Percentiles rank a stretch among this genome's conserved stretches.
These are phyloP conservation scores for Pleurotus cornucopiae DNA, from an alignment of 768 basidiomycete species.

Conservation along the genomic window DNA sequence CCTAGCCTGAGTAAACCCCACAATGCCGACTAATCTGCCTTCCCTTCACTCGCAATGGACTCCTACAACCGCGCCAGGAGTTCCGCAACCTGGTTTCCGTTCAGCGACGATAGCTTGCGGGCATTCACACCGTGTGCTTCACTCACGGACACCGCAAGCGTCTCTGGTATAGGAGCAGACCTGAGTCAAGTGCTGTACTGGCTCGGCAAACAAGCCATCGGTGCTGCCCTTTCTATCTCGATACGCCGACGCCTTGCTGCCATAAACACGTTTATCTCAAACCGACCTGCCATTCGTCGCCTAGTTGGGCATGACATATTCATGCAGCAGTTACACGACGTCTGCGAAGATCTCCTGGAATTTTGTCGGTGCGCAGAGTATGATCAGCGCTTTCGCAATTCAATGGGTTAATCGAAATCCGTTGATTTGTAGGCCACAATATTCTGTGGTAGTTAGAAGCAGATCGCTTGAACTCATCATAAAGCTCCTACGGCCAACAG, in stretches of 20 bases:
- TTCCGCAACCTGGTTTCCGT: neutral
- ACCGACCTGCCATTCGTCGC: neutral
- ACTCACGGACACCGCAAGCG: neutral
- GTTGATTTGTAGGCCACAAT: neutral
- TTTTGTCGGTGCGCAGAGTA: neutral
- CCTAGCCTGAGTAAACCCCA: too few relatives aligned
- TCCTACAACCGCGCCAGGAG: too few relatives aligned
- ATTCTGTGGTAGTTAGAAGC: neutral
- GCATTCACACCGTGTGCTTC: neutral
- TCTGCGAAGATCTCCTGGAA: neutral
- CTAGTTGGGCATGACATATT: neutral
- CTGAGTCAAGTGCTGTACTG: neutral
- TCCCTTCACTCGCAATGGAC: too few relatives aligned
- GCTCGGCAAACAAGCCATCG: neutral
- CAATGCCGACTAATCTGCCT: too few relatives aligned
- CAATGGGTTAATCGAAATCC: neutral
- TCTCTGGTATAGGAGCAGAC: neutral
- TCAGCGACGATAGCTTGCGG: neutral
- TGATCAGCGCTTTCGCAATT: neutral
- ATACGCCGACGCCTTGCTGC: neutral
- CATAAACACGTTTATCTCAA: neutral
- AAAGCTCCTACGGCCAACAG: neutral
- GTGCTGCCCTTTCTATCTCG: neutral
- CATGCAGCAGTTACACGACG: neutral
- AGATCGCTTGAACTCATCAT: slow-evolving; percentile 2